Conservation (phyloP, 2,329 filamentous ascomycete genomes). For the Fusarium stilboides region DNA sequence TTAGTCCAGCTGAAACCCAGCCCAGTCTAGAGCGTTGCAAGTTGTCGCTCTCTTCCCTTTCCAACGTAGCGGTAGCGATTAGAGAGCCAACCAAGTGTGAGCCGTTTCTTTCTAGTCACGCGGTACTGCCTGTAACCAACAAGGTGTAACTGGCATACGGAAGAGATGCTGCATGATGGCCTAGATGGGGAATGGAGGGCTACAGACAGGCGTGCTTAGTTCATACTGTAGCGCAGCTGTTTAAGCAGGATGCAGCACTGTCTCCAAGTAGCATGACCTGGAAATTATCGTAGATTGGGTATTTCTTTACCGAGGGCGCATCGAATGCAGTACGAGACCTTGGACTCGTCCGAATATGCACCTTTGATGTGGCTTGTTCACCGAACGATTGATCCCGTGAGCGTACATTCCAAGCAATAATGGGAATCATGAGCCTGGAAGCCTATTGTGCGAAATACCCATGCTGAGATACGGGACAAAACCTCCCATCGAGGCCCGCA, state of each 20-base stretch:
- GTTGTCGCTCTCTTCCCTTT: conserved; percentile 23
- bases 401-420: conserved; percentile 7
- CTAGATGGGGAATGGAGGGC: not conserved
- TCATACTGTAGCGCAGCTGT: not conserved
- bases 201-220: not conserved
- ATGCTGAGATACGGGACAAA: conserved; percentile 12
- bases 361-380: conserved; percentile 10
- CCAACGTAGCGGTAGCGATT: conserved; percentile 1
- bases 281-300: not conserved
- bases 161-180: conserved; percentile 15
- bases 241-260: not conserved
- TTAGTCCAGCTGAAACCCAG: conserved; percentile 9
- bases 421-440: conserved; percentile 17
- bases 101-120: conserved; percentile 25
- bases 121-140: conserved; percentile 28
- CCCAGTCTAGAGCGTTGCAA: conserved; percentile 28
- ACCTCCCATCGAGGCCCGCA: not conserved
- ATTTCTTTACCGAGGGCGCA: not conserved
- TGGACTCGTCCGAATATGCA: not conserved
- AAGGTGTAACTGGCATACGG: conserved; percentile 28
- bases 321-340: not conserved
- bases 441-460: conserved; percentile 6
- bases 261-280: not conserved
- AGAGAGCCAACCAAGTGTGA: conserved; percentile 17
- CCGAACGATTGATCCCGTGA: not conserved